A percentile compares a stretch with the other conserved stretches of the same genome.
Conservation (phyloP, 2,329 filamentous ascomycete genomes). For the Macrophomina phaseolina region DNA sequence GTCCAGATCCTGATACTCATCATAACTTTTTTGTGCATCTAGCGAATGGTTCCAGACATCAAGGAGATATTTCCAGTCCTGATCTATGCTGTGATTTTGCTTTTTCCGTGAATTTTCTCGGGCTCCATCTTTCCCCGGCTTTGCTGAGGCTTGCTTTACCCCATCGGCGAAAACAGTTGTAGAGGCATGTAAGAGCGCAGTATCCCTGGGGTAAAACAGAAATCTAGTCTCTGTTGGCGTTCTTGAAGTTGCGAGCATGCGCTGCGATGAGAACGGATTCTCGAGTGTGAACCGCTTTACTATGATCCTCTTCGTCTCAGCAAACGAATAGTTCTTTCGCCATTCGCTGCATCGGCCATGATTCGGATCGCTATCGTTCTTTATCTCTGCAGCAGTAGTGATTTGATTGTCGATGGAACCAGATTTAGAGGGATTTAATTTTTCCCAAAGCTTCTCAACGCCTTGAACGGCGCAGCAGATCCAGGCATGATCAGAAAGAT, state of each 20-base stretch:
- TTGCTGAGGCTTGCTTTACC: neutral
- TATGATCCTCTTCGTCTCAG: neutral
- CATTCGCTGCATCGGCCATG: too few relatives aligned
- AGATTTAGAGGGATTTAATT: neutral
- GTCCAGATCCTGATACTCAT: neutral
- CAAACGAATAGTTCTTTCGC: too few relatives aligned
- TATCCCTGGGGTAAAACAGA: slow-evolving; percentile 26
- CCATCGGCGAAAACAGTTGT: neutral
- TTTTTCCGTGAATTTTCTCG: too few relatives aligned
- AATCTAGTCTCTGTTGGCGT: slow-evolving; percentile 22
- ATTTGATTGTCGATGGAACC: too few relatives aligned
- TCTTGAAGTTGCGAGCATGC: slow-evolving; percentile 27
- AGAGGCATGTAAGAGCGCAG: slow-evolving; percentile 15
- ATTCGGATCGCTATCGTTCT: too few relatives aligned
- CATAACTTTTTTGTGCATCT: neutral
- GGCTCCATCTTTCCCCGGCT: neutral
- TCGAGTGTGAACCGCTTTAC: neutral
- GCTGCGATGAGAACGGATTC: neutral
- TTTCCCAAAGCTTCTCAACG: neutral
- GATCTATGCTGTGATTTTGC: neutral
- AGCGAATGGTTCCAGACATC: neutral
- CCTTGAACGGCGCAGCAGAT: neutral
- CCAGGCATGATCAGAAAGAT: slow-evolving; percentile 11
- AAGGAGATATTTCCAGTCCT: neutral
- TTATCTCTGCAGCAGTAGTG: too few relatives aligned